Percentiles rank a stretch among this genome's conserved stretches.
Conservation (phyloP, 1,139 yeast genomes). For the Lodderomyces beijingensis region DNA sequence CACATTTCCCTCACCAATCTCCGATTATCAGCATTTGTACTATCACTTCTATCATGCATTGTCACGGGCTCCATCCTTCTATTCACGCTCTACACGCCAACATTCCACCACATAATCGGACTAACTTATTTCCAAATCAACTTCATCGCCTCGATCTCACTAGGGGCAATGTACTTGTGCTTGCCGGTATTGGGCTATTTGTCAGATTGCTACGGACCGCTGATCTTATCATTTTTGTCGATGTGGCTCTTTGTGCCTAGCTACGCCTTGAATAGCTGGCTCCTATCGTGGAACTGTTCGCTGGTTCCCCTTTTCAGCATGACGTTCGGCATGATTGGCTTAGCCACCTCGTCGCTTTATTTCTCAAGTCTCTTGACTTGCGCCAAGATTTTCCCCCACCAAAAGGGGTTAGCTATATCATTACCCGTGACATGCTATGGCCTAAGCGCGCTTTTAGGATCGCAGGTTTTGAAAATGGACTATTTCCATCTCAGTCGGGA, state of each 20-base stretch:
- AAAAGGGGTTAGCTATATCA: slow-evolving; percentile 77
- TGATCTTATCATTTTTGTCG: slow-evolving; percentile 61
- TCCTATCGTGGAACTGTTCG: slow-evolving; percentile 7
- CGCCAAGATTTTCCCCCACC: slow-evolving; percentile 73
- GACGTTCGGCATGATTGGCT: slow-evolving; percentile 57
- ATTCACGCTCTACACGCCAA: slow-evolving; percentile 73
- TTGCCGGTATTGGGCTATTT: slow-evolving; percentile 79
- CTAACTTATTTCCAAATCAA: slow-evolving; percentile 73
- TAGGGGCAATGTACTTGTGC: slow-evolving; percentile 80
- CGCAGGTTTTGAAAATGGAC: slow-evolving; percentile 46
- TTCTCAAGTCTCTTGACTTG: slow-evolving; percentile 77
- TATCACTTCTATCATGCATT: slow-evolving; percentile 54
- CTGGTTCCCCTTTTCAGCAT: slow-evolving; percentile 21
- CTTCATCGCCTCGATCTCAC: slow-evolving; percentile 68
- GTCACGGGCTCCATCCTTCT: slow-evolving; percentile 79
- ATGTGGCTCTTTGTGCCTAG: slow-evolving; percentile 68
- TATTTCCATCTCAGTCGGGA: slow-evolving; percentile 35
- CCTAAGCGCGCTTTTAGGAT: slow-evolving; percentile 63
- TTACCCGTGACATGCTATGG: slow-evolving; percentile 89
- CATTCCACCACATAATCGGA: slow-evolving; percentile 54
- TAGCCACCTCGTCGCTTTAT: slow-evolving; percentile 77
- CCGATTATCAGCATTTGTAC: slow-evolving; percentile 32
- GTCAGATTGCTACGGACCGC: slow-evolving; percentile 85
- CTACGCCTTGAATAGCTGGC: slow-evolving; percentile 44
- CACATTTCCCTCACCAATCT: slow-evolving; percentile 24